Evolutionary conservation across 768 basidiomycete species (phyloP), one percentile per base, ranked within the genome.

Genomic region (Pisolithus marmoratus): DNA sequence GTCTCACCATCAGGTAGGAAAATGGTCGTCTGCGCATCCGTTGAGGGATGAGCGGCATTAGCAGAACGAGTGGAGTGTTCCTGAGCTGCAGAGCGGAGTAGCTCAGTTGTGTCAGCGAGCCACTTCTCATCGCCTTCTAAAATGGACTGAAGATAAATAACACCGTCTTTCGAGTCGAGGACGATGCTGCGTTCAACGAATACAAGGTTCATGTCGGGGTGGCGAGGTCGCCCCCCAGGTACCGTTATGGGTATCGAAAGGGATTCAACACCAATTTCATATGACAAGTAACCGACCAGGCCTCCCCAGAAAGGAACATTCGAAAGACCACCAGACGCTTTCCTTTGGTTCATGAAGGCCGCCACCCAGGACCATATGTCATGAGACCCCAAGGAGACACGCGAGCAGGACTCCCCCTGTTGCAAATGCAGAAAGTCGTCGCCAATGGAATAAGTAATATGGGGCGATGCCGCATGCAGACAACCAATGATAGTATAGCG

Each of bases 281-380:
- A 93, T 58, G 85, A 87, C 53, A 92, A 68, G 53, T 79, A 82
- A 8, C 90, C 90, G 23, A 92, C 67, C 15, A 92, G 71, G 22
- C 90, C 90, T 34, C 89, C 90, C 87, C 90, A 90, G 64, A 92
- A 93, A 0, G 89, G 90, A 40, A 82, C 64, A 8, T 81, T 75
- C 7, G 72, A 57, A 38, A 60, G 34, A 15, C 34, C 34, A 34
- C 34, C 34, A 22, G 58, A 54, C 8, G 76, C 79, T 52, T 72
- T 74, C 46, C 70, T 74, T 19, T 67, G 55, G 31, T 71, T 75
- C 84, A 90, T 87, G 68, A 85, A 90, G n/a, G 69, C 63, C 23
- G 79, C 75, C 20, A 90, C 70, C 87, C 87, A 92, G 36, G 81
- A 69, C 90, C 89, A 91, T 34, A 90, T 72, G 57, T 83, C 81